A percentile compares a stretch with the other conserved stretches of the same genome.
Evolutionary conservation across 1,284 basidiomycete species (phyloP).

Genomic region (Coriolopsis trogii): DNA sequence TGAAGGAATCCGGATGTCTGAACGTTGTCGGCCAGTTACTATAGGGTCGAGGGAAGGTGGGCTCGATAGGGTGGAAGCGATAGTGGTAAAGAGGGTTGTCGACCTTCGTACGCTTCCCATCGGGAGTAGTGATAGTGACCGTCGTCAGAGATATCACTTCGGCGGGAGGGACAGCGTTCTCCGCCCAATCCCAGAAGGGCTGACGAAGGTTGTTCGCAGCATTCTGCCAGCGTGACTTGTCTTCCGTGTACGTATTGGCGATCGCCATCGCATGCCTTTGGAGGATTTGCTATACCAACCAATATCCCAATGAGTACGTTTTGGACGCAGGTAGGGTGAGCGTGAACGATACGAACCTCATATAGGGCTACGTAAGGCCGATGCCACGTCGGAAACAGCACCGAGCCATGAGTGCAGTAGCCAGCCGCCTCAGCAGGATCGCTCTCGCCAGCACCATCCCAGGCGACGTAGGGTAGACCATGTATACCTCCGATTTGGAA

Average conservation of each 20-base stretch:
- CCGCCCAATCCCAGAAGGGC: conserved; percentile 59
- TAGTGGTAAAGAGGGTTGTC: conserved; percentile 49
- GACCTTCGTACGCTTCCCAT: conserved; percentile 38
- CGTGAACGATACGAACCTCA: conserved; percentile 48
- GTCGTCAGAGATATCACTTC: conserved; percentile 42
- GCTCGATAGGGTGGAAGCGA: conserved; percentile 45
- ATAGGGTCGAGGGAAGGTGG: conserved; percentile 40
- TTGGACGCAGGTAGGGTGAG: neutral
- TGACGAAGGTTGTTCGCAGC: conserved; percentile 45
- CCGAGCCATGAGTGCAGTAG: conserved; percentile 52
- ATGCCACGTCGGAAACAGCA: conserved; percentile 58
- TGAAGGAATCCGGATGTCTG: conserved; percentile 38
- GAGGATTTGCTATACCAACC: conserved; percentile 44
- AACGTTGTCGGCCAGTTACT: conserved; percentile 43
- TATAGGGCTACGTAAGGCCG: conserved; percentile 52
- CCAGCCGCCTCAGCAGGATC: conserved; percentile 38
- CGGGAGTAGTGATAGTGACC: conserved; percentile 42
- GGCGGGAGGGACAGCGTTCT: conserved; percentile 43
- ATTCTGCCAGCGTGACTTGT: conserved; percentile 37
- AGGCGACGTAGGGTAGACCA: conserved; percentile 46
- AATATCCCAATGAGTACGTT: neutral
- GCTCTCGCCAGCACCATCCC: conserved; percentile 41
- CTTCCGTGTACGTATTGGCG: conserved; percentile 42
- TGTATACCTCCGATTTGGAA: conserved; percentile 54
- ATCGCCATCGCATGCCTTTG: conserved; percentile 41